phyloP scores from a whole-genome alignment of 2,329 filamentous ascomycete species.

The Pseudocercospora macadamiae region DNA sequence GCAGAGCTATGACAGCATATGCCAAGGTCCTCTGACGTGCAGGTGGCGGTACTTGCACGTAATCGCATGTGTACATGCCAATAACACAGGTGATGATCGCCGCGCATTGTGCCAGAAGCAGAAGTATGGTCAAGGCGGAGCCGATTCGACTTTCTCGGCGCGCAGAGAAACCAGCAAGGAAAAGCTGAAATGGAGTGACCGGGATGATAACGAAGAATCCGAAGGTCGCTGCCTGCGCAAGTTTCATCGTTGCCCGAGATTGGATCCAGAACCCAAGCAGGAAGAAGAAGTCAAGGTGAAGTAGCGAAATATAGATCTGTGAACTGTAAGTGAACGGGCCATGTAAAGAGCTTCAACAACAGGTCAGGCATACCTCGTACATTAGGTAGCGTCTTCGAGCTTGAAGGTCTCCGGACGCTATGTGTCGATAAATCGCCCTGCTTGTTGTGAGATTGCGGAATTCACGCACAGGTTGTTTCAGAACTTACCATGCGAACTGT shows the following conservation, averaged over 20 bases:
- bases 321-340: too few relatives aligned
- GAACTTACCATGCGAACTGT: too few relatives aligned
- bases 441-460: too few relatives aligned
- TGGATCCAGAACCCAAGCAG: neutral
- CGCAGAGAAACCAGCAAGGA: neutral
- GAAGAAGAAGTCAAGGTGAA: neutral
- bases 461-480: too few relatives aligned
- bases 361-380: neutral
- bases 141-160: neutral
- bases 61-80: too few relatives aligned
- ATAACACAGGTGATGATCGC: too few relatives aligned
- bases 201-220: too few relatives aligned
- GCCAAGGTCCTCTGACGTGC: too few relatives aligned
- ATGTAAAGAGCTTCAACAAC: too few relatives aligned
- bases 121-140: neutral
- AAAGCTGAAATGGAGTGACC: neutral
- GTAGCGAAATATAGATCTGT: neutral
- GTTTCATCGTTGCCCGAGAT: neutral
- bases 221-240: too few relatives aligned
- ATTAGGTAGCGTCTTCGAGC: neutral
- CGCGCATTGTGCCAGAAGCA: neutral
- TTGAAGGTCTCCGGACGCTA: neutral
- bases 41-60: too few relatives aligned
- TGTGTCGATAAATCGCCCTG: neutral
- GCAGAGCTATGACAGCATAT: neutral